Evolutionary conservation across 441 rosid species (phyloP).

Genomic region (Rhodomyrtus psidioides): DNA sequence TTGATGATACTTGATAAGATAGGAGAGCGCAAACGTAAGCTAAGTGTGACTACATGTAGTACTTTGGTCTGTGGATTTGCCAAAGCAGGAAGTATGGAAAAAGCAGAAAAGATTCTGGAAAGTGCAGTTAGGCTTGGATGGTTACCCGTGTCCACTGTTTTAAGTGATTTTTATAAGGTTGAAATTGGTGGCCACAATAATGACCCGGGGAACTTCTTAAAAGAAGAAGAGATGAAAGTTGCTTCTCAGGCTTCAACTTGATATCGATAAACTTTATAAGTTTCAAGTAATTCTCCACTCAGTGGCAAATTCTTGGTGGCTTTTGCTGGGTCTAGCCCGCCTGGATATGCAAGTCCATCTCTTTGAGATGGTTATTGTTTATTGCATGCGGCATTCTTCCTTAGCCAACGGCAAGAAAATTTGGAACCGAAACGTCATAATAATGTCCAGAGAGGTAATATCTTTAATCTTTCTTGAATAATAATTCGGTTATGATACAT

Average conservation of each 20-base stretch:
- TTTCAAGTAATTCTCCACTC: neutral
- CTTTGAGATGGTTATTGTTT: neutral
- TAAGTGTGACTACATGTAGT: constrained; percentile 37
- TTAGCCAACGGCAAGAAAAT: neutral
- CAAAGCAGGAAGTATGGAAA: constrained; percentile 28
- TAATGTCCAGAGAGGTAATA: neutral
- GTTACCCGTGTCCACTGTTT: constrained; percentile 33
- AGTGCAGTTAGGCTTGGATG: constrained; percentile 39
- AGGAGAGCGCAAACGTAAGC: constrained; percentile 29
- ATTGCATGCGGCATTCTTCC: neutral
- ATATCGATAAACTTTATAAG: neutral
- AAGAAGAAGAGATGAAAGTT: neutral
- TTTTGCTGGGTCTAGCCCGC: neutral
- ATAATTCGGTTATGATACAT: neutral
- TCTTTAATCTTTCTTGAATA: neutral
- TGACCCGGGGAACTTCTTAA: neutral
- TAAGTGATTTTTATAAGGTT: constrained; percentile 10
- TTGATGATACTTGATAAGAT: constrained; percentile 26
- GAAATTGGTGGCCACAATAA: neutral
- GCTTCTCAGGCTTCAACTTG: neutral
- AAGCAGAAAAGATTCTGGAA: constrained; percentile 45
- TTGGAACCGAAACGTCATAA: neutral
- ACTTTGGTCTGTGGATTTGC: constrained; percentile 35
- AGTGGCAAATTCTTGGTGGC: neutral
- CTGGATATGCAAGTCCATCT: neutral